Base-by-base conservation (phyloP, 2,329 filamentous ascomycete genomes). In the Phyllosticta paracitricarpa region DNA sequence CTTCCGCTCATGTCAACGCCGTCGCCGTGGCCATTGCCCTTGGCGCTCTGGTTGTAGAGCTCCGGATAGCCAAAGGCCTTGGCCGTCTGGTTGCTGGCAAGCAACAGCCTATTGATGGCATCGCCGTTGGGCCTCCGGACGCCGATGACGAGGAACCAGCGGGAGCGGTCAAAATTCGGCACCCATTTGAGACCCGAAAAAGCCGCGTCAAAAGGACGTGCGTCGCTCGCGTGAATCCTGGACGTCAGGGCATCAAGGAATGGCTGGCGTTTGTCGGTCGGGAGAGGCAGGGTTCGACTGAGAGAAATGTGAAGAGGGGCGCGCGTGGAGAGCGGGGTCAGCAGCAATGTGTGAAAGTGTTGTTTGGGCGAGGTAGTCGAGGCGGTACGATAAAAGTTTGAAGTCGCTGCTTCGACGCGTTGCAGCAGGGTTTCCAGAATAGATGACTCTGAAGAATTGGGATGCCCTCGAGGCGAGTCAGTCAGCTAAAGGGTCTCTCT, bases 251-350 rank as follows among this genome's bases (percentile, higher is more conserved):
- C 73, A 4, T 81, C 74, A 4, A 88, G 76, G 69, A 96, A 97
- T 0, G 65, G 67, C 28, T 87, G 84, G 66, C 89, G 90, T 65
- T 87, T 81, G n/a, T 85, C 80, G 0, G 89, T 91, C 56, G 79
- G 78, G 33, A 99, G 83, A 12, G 86, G 82, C 57, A 97, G 77
- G 0, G 94, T 88, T 5, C 90, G 82, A 7, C 94, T 97, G 6
- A 99, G 81, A 66, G 91, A 96, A 69, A 99, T 86, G 74, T 99
- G 94, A 55, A 99, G 80, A 2, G 93, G 93, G 57, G 90, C 78
- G 4, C 88, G 86, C 5, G 56, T 57, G 24, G 66, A 61, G 17
- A 71, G 48, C n/a, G 65, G 63, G 56, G 68, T 71, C 9, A 64
- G 35, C 5, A 66, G 68, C 53, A 57, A 61, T 24, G 51, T 58